A percentile compares a stretch with the other conserved stretches of the same genome.
Conservation (phyloP, 768 basidiomycete species). For the Tulasnella sp. region DNA sequence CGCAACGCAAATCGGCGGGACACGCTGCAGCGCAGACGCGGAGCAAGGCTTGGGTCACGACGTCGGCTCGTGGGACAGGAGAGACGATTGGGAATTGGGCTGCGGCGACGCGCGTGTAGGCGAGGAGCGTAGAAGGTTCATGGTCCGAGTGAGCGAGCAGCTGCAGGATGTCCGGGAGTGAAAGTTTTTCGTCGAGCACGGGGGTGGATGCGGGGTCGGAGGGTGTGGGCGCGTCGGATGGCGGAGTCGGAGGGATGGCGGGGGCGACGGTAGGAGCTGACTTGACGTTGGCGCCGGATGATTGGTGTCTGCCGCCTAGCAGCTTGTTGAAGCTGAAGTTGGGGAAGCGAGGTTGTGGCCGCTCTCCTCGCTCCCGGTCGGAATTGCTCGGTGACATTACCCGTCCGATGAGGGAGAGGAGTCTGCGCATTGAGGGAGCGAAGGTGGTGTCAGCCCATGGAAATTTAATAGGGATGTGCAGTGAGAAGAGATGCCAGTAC, state of each 20-base stretch:
- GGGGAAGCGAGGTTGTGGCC: constrained; percentile 11
- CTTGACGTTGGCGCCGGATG: neutral
- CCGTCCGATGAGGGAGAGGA: constrained; percentile 9
- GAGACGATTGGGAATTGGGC: constrained; percentile 12
- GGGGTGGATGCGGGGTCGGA: neutral
- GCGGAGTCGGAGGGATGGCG: constrained; percentile 1
- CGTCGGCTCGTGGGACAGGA: constrained; percentile 21
- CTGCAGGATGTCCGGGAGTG: constrained; percentile 19
- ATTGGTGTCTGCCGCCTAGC: neutral
- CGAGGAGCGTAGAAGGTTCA: neutral
- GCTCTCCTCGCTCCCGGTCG: constrained; percentile 15
- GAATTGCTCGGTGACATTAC: constrained; percentile 7
- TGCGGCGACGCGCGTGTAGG: constrained; percentile 18
- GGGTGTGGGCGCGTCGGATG: constrained; percentile 12
- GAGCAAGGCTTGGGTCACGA: constrained; percentile 20
- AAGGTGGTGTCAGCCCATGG: neutral
- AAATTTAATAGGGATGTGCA: neutral
- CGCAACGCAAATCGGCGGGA: constrained; percentile 21
- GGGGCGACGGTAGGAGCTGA: neutral
- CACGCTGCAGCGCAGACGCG: constrained; percentile 7
- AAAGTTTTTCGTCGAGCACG: constrained; percentile 13
- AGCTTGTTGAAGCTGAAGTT: constrained; percentile 27
- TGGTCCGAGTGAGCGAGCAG: constrained; percentile 10
- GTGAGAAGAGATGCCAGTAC: constrained; percentile 3
- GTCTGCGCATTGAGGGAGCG: constrained; percentile 6